Evolutionary conservation across 2,329 filamentous ascomycete species (phyloP).

Genomic region (Cercospora sp.): DNA sequence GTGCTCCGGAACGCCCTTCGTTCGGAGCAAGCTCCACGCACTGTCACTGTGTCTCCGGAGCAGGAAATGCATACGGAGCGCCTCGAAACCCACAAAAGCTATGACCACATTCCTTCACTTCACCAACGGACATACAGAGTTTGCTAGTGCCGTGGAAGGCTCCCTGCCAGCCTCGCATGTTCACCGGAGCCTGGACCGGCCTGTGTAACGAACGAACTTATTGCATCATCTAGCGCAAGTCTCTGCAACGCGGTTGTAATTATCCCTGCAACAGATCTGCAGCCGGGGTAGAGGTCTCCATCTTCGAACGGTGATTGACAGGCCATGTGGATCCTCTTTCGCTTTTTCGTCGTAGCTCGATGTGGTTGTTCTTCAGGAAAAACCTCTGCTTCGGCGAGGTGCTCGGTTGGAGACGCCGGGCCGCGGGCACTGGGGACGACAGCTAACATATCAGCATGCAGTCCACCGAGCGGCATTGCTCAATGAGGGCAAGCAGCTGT

Average conservation of each 20-base stretch:
- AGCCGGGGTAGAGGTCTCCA: neutral
- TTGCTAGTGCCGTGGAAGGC: slow-evolving; percentile 4
- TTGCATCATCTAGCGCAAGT: slow-evolving; percentile 13
- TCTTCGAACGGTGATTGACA: slow-evolving; percentile 3
- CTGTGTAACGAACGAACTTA: neutral
- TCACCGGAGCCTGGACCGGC: neutral
- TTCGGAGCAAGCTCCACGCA: neutral
- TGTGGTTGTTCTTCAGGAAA: neutral
- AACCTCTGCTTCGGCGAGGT: neutral
- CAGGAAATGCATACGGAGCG: neutral
- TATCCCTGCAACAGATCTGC: neutral
- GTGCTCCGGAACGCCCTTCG: neutral
- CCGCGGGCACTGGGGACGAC: neutral
- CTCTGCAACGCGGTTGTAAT: neutral
- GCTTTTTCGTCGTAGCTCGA: neutral
- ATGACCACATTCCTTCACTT: neutral
- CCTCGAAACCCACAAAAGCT: slow-evolving; percentile 8
- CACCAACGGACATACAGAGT: neutral
- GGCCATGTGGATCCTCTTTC: neutral
- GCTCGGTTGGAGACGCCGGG: neutral
- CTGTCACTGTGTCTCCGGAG: neutral
- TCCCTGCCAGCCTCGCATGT: neutral
- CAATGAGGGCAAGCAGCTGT: neutral
- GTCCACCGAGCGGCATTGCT: neutral
- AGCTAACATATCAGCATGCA: neutral